Evolutionary conservation across 495 filamentous ascomycete genomes (phyloP).

Genomic region (Penicillium alfredii): DNA sequence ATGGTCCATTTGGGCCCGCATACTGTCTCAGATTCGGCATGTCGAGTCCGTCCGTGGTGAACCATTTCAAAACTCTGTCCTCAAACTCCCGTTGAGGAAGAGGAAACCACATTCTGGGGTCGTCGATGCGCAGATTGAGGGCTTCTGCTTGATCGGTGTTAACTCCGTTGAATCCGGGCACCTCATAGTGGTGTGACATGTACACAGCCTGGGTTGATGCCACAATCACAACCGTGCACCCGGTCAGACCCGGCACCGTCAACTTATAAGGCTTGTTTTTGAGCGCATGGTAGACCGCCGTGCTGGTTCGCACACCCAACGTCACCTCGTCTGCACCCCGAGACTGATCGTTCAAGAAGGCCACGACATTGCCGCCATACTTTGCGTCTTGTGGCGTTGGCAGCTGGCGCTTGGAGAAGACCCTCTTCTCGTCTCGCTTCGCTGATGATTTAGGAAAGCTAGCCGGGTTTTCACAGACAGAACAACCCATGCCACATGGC

Average conservation of each 20-base stretch:
- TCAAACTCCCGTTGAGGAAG: neutral
- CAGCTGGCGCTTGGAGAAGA: neutral
- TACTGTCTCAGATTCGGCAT: constrained; percentile 1
- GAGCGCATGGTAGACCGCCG: constrained; percentile 2
- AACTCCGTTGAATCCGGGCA: constrained; percentile 1
- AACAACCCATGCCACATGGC: no score
- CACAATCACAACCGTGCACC: neutral
- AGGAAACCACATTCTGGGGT: no score
- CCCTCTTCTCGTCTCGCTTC: no score
- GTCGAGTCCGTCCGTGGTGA: neutral
- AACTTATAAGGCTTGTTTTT: constrained; percentile 1
- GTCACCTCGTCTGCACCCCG: neutral
- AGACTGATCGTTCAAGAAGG: constrained; percentile 1
- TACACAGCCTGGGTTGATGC: constrained; percentile 1
- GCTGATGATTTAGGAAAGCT: no score
- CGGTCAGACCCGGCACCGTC: neutral
- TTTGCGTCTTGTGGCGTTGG: neutral
- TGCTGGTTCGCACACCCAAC: neutral
- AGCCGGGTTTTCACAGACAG: no score
- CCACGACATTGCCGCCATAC: neutral
- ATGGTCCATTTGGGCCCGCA: neutral
- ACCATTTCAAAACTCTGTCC: neutral
- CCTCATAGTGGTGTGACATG: constrained; percentile 3
- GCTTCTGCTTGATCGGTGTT: no score
- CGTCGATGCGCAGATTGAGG: no score